Evolutionary conservation across 192 early-diverging fungal genomes (phyloP), one percentile per base, ranked within the genome.

Genomic region (Linnemannia zychae): DNA sequence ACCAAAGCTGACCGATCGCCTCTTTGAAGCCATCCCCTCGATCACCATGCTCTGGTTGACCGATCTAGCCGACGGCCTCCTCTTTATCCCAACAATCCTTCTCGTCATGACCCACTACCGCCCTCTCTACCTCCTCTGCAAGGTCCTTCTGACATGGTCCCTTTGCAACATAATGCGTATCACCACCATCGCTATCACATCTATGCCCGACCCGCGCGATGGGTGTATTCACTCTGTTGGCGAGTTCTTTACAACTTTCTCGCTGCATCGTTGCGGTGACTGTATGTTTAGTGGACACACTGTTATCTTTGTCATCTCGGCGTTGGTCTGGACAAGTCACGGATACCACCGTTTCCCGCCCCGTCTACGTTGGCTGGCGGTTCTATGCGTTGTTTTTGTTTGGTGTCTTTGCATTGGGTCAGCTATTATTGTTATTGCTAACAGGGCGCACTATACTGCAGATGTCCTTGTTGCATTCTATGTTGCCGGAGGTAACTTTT

Each of bases 271-370:
- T 11, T 94, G 93, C 77, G 93, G 93, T 37, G 93, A 94, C 60
- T 89, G 89, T 31, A 94, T 93, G 57, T 94, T 91, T 73, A 91
- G 90, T 31, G 93, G 93, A 34, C 93, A 94, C 79, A 93, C 93
- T 13, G 75, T 92, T 40, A 91, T 94, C 22, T 91, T 93, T 77
- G 89, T 92, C 0, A 87, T 93, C 52, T 92, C 89, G 36, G 91
- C 91, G 0, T 78, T 94, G 77, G 87, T 88, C 60, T 93, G 92
- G 92, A 82, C 91, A 31, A 89, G 91, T 49, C 91, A 92, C 81
- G 88, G 90, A 20, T 85, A 85, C 38, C 82, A 85, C 57, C 77
- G 82, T 0, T 85, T 85, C 38, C 74, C 83, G 9, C 73, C 37
- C 7, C 68, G 74, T 1, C 50, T 78, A 16, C 88, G 77, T 34